These are phyloP conservation scores for Schwanniomyces etchellsii DNA, from an alignment of 1,139 yeast species.

Conservation along the genomic window DNA sequence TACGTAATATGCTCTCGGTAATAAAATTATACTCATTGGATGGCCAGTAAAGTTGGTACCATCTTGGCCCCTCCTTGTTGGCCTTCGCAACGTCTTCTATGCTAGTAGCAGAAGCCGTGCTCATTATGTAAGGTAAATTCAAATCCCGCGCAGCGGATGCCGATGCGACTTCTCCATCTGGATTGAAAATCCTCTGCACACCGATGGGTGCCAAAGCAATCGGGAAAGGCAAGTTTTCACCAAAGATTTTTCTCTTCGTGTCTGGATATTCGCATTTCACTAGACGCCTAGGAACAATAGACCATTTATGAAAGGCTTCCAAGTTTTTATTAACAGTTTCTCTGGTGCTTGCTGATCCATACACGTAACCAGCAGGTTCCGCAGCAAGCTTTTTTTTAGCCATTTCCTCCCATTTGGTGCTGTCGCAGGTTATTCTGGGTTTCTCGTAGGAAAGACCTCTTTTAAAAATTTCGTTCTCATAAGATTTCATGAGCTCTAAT, in stretches of 20 bases:
- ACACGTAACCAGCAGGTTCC: conserved; percentile 2
- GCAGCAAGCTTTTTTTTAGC: not conserved
- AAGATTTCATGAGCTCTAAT: too few relatives aligned
- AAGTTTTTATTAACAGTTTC: conserved; percentile 3
- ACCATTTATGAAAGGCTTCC: conserved; percentile 2
- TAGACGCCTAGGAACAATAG: conserved; percentile 2
- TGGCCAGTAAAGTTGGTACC: conserved; percentile 20
- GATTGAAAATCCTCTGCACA: conserved; percentile 14
- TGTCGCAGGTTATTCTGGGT: conserved; percentile 1
- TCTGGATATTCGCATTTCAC: not conserved
- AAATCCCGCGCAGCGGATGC: conserved; percentile 14
- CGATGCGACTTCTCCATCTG: conserved; percentile 15
- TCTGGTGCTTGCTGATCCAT: conserved; percentile 3
- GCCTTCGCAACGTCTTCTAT: conserved; percentile 16
- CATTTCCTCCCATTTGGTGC: conserved; percentile 1
- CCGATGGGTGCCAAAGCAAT: conserved; percentile 15
- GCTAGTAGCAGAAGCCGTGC: conserved; percentile 15
- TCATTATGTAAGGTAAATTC: conserved; percentile 14
- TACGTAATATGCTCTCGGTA: conserved; percentile 13
- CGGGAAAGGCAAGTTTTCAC: conserved; percentile 1
- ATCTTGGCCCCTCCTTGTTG: conserved; percentile 11
- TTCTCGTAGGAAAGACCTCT: not conserved
- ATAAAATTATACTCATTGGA: conserved; percentile 12
- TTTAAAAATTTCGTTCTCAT: conserved; percentile 13
- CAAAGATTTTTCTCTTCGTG: conserved; percentile 1